phyloP scores from a whole-genome alignment of 345 rosid species.

The Salix suchowensis region DNA sequence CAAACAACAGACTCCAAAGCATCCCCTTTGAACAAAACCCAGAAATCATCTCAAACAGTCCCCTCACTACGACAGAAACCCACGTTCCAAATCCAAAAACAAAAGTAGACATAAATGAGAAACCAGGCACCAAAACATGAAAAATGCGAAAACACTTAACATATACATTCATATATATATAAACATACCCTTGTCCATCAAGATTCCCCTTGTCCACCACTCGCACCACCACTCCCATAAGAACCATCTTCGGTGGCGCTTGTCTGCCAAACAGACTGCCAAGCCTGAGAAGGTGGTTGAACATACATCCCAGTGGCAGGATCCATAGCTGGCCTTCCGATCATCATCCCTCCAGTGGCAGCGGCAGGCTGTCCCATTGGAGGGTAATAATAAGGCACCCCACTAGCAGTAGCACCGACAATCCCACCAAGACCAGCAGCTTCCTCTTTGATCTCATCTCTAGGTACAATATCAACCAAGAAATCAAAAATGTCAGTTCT shows the following conservation, averaged over 20 bases:
- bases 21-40: background rate
- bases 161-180: background rate
- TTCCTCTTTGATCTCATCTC: constrained; percentile 89
- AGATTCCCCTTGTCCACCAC: constrained; percentile 67
- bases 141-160: background rate
- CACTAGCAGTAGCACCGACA: constrained; percentile 65
- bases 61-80: background rate
- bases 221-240: constrained; percentile 51
- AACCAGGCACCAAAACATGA: background rate
- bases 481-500: constrained; percentile 89
- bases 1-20: background rate
- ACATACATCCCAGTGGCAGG: constrained; percentile 53
- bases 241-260: constrained; percentile 62
- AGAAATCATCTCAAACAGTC: background rate
- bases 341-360: constrained; percentile 67
- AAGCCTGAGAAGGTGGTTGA: constrained; percentile 91
- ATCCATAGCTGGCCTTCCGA: constrained; percentile 81
- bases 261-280: constrained; percentile 96
- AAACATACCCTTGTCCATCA: constrained; percentile 34
- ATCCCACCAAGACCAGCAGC: constrained; percentile 46
- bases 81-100: background rate
- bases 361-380: constrained; percentile 74
- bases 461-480: constrained; percentile 81
- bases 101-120: background rate
- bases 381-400: constrained; percentile 79